Conservation (phyloP, 2,329 filamentous ascomycete genomes). For the Aulographum hederae region DNA sequence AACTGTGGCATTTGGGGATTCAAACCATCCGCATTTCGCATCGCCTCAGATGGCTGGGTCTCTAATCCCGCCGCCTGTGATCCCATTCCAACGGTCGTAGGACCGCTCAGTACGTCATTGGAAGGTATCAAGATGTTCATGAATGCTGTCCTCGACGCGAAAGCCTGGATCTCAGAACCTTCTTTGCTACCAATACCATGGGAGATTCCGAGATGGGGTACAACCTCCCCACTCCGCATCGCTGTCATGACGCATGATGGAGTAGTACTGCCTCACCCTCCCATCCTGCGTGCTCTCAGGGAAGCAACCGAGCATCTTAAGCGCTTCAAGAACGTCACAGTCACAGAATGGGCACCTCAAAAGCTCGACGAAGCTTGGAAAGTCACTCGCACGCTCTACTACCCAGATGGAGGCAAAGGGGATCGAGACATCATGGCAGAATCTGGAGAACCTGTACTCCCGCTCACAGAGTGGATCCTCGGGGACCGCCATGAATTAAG, state of each 20-base stretch:
- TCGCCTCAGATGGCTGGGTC: conserved; percentile 24
- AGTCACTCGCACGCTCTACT: conserved; percentile 32
- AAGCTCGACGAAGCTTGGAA: conserved; percentile 31
- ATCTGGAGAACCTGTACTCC: conserved; percentile 38
- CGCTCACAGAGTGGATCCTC: conserved; percentile 39
- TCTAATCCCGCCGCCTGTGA: conserved; percentile 27
- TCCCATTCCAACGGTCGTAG: conserved; percentile 29
- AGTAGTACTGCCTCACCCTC: conserved; percentile 46
- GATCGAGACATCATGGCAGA: conserved; percentile 30
- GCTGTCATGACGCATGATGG: conserved; percentile 48
- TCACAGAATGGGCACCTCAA: conserved; percentile 33
- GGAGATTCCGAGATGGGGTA: conserved; percentile 16
- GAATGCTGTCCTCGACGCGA: conserved; percentile 26
- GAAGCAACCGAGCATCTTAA: conserved; percentile 25
- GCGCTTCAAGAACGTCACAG: conserved; percentile 27
- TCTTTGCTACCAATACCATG: conserved; percentile 42
- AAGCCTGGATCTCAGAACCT: conserved; percentile 40
- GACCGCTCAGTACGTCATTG: conserved; percentile 35
- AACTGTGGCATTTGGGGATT: conserved; percentile 27
- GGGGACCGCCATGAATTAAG: too few species aligned
- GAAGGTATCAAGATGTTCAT: conserved; percentile 36
- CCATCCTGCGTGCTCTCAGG: conserved; percentile 37
- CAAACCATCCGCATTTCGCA: conserved; percentile 23
- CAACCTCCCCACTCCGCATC: conserved; percentile 29
- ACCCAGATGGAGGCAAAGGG: conserved; percentile 40